phyloP scores from a whole-genome alignment of 2,329 filamentous ascomycete genomes.

The Huntiella omanensis region DNA sequence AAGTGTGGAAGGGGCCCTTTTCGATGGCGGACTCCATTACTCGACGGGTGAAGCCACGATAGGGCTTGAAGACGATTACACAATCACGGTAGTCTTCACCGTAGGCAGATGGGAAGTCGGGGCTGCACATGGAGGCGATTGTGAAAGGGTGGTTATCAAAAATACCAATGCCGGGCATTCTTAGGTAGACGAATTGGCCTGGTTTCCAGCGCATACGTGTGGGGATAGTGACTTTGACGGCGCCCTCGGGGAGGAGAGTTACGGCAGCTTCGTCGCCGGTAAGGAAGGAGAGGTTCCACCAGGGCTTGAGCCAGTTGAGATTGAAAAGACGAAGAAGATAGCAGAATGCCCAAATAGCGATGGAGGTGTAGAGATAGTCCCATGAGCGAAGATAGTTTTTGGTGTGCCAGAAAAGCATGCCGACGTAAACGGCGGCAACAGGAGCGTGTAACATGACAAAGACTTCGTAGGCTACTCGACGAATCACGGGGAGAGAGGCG shows the following conservation, averaged over 20 bases:
- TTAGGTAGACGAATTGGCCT: slow-evolving; percentile 84
- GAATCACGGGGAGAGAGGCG: slow-evolving; percentile 62
- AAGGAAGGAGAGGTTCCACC: slow-evolving; percentile 52
- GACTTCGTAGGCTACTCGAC: slow-evolving; percentile 63
- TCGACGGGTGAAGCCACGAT: slow-evolving; percentile 71
- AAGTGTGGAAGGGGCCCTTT: slow-evolving; percentile 79
- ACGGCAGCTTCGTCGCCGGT: slow-evolving; percentile 85
- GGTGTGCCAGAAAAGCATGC: slow-evolving; percentile 85
- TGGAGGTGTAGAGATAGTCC: slow-evolving; percentile 68
- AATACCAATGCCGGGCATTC: slow-evolving; percentile 80
- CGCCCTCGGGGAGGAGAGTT: slow-evolving; percentile 75
- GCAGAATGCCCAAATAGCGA: slow-evolving; percentile 60
- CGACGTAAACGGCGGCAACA: slow-evolving; percentile 62
- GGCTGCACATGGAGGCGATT: slow-evolving; percentile 77
- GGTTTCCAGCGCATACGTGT: slow-evolving; percentile 86
- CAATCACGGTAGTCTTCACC: slow-evolving; percentile 78
- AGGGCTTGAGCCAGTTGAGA: slow-evolving; percentile 74
- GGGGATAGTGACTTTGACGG: slow-evolving; percentile 88
- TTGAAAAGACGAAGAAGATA: slow-evolving; percentile 62
- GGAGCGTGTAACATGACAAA: slow-evolving; percentile 73
- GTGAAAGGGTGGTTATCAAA: slow-evolving; percentile 95
- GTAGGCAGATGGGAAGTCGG: slow-evolving; percentile 84
- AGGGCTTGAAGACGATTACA: slow-evolving; percentile 79
- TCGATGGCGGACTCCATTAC: slow-evolving; percentile 68
- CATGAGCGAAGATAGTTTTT: slow-evolving; percentile 83